Evolutionary conservation across 2,329 filamentous ascomycete species (phyloP), one percentile per base, ranked within the genome.

Genomic region (Chaetomiaceae sp.): DNA sequence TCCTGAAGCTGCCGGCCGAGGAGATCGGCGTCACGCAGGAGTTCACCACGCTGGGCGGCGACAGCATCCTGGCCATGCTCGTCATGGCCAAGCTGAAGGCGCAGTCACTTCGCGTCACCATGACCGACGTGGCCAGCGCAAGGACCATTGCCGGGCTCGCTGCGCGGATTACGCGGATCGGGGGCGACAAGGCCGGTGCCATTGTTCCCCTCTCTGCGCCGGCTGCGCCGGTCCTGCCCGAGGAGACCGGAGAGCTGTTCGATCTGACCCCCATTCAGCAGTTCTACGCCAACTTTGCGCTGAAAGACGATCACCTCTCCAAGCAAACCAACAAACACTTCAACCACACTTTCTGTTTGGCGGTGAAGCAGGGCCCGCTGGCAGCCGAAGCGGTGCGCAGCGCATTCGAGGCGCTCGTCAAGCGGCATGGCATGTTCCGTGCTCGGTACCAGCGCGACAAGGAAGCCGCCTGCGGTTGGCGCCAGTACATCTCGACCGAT

Each of bases 1-100:
- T 76, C 1, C 66, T 78, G 9, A 68, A 71, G 38, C n/a, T n/a
- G n/a, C n/a, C n/a, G n/a, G n/a, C n/a, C n/a, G 38, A 40, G 23
- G 38, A 40, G 38, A 12, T 40, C 38, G 38, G 38, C 38, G 23
- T 40, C 38, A 22, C 22, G 19, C 9, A 40, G 22, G n/a, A 40
- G 22, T 40, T 40, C 38, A 22, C 23, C 38, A 17, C 22, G 22
- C 38, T 40, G 14, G 38, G 38, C n/a, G 38, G 38, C 15, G 38
- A 40, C 20, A 22, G 19, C 9, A 40, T 40, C 23, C 19, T 17
- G 15, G 38, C 38, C 19, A 40, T 40, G 38, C 19, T 22, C 19
- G 8, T 40, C 38, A 20, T 40, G 38, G 23, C 38, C 22, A 17
- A 20, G 3, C 23, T 17, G 19, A 17, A 20, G 19, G 19, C 22